Base-by-base conservation (phyloP, 371 early-diverging fungal genomes). In the Mucor circinelloides region DNA sequence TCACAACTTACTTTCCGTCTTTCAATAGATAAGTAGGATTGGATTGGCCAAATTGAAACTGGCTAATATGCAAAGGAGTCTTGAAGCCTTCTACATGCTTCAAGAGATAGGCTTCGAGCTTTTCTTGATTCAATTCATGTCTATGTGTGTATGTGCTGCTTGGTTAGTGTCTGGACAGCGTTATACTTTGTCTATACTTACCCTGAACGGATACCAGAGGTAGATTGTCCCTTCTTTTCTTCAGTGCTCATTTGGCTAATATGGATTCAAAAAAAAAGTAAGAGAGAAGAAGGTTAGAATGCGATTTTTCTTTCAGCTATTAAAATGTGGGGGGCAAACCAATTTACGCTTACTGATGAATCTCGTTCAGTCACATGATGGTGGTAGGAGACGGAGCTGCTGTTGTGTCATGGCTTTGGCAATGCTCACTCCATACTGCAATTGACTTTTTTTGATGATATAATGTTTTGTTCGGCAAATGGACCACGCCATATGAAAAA, bases 1-100 rank as follows among this genome's bases (percentile, higher is more conserved):
- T 23, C 7, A 12, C 13, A 10, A 74, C 83, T 72, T 87, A 90
- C 87, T 85, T 88, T 59, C 82, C 84, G 63, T 90, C 90, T 23
- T 80, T 86, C 64, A 93, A 63, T 19, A 93, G 80, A 69, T 91
- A 97, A 7, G 97, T 97, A 6, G 97, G 97, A 75, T 97, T 97
- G 71, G 91, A 91, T 66, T 96, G 96, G 0, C 97, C 97, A 13
- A 92, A 81, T 68, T 89, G 89, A 79, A 97, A 97, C 79, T 95
- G 95, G 58, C 83, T 84, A 42, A 94, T 72, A 23, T 83, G 68
- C 57, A 95, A 73, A 7, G 96, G 96, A 23, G 75, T 60, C 12
- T 67, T 70, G 55, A 97, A 82, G 8, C 77, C 85, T 23, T 84
- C 76, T 13, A 88, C 70, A 55, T 79, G 62, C 21, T 82, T 65